Evolutionary conservation across 441 rosid genomes (phyloP).

Genomic region (Kokia cookei): DNA sequence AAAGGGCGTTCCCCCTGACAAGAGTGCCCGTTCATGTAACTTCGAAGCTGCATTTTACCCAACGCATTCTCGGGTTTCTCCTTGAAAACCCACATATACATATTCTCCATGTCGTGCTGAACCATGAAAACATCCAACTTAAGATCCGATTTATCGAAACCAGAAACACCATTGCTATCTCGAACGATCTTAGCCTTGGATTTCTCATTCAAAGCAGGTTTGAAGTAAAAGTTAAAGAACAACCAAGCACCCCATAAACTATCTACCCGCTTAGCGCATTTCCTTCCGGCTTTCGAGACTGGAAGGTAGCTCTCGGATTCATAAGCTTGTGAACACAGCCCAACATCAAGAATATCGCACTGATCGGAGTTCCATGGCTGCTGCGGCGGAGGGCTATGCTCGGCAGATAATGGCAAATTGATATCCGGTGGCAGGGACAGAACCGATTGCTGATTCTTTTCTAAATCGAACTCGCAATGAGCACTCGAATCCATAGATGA

Average conservation of each 20-base stretch:
- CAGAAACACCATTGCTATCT: conserved; percentile 48
- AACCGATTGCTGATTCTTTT: conserved; percentile 38
- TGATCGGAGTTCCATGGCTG: conserved; percentile 39
- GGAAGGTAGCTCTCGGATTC: conserved; percentile 41
- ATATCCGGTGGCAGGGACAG: conserved; percentile 65
- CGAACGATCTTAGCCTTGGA: conserved; percentile 52
- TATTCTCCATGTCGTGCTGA: conserved; percentile 75
- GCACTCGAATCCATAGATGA: conserved; percentile 67
- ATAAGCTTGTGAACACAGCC: conserved; percentile 45
- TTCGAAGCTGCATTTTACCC: conserved; percentile 65
- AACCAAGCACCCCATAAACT: conserved; percentile 79
- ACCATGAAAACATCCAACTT: conserved; percentile 61
- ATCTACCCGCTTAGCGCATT: conserved; percentile 53
- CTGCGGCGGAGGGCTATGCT: conserved; percentile 41
- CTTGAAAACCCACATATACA: conserved; percentile 76
- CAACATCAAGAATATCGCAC: conserved; percentile 56
- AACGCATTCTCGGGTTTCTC: conserved; percentile 64
- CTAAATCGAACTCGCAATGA: conserved; percentile 58
- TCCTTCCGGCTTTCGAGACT: conserved; percentile 46
- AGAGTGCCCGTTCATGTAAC: conserved; percentile 70
- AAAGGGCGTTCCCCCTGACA: conserved; percentile 63
- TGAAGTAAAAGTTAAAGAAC: conserved; percentile 64
- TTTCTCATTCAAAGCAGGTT: conserved; percentile 54
- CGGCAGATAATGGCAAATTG: conserved; percentile 57
- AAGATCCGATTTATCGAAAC: conserved; percentile 56